Evolutionary conservation across 2,329 filamentous ascomycete species (phyloP), one percentile per base, ranked within the genome.

Genomic region (Tolypocladium amazonense): DNA sequence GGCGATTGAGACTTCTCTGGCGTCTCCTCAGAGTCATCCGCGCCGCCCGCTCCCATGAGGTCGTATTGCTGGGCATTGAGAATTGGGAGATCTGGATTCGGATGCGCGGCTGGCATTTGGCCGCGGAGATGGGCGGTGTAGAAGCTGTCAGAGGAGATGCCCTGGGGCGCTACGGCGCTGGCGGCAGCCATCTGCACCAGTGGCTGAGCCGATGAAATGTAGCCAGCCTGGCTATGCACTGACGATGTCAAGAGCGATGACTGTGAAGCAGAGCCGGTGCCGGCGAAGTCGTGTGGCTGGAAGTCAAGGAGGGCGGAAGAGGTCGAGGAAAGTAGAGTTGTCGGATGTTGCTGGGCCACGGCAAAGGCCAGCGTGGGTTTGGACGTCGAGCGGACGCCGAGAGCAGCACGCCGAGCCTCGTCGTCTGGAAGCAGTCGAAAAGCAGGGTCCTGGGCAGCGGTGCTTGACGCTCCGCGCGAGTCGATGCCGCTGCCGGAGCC

Each of bases 1-100:
- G 23, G 18, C 3, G 50, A 5, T 7, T 18, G 37, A 14, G 30
- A 33, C 7, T 15, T 37, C 18, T 53, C 47, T 6, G 14, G 30
- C 35, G 30, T 27, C 18, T 7, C 35, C 2, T 27, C 9, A 4
- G 55, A 25, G 8, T 23, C 25, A 12, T n/a, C n/a, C 23, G 38
- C 8, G 30, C 33, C n/a, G 14, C 8, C 23, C 5, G n/a, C 14
- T 7, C 33, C 39, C 2, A 20, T 38, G 20, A 59, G 25, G 6
- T 50, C 58, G 30, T 59, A 59, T n/a, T 56, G 52, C 50, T 59
- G 38, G 5, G 58, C 25, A 30, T 35, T 55, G n/a, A 47, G 53
- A 18, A 43, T 39, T 20, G 58, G 33, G n/a, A 41, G n/a, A 30
- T 56, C 30, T 18, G 43, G 41, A 3, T 25, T 35, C 9, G 35